Evolutionary conservation across 164 flowering plant genomes (phyloP), one percentile per base, ranked within the genome.

Genomic region (Platanus orientalis): DNA sequence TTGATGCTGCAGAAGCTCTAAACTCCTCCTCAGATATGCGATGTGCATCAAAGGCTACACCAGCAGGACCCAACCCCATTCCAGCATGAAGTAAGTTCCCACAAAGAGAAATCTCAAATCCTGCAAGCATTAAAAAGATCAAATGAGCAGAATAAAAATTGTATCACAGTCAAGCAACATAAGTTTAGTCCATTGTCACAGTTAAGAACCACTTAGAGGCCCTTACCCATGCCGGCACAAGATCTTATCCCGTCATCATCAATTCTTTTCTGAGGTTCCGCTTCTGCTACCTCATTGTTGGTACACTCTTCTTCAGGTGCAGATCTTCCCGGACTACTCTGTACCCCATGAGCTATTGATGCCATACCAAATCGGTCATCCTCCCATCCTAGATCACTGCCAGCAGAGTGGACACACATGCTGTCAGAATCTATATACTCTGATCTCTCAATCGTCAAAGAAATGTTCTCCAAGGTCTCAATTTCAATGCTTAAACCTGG

Each of bases 101-200:
- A 64, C 99, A 94, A 20, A 94, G 83, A 49, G 99, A 94, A 54
- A 91, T 77, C 74, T 91, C 97, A 69, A 87, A 72, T 47, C 81
- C 98, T 93, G 80, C 67, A 80, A 70, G 19, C 6, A n/a, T n/a
- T n/a, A n/a, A n/a, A n/a, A n/a, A n/a, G n/a, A n/a, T n/a, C n/a
- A 24, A 54, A 19, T 34, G 65, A 23, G 42, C 19, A 29, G 45
- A 63, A 52, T 11, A 52, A 32, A 40, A 45, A 6, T 58, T 13
- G 23, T 19, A 49, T 64, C 3, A 52, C 49, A 66, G 23, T 23
- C 47, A 55, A 60, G 51, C 40, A 54, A 4, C 19, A 34, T 34
- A 51, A 1, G 27, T n/a, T 53, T 20, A n/a, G 14, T 52, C 50
- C 49, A 16, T 16, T 45, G 49, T 16, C 42, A 36, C 1, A 17